These are phyloP conservation scores for Fusarium hainanense DNA, from an alignment of 2,329 filamentous ascomycete genomes.

Conservation along the genomic window DNA sequence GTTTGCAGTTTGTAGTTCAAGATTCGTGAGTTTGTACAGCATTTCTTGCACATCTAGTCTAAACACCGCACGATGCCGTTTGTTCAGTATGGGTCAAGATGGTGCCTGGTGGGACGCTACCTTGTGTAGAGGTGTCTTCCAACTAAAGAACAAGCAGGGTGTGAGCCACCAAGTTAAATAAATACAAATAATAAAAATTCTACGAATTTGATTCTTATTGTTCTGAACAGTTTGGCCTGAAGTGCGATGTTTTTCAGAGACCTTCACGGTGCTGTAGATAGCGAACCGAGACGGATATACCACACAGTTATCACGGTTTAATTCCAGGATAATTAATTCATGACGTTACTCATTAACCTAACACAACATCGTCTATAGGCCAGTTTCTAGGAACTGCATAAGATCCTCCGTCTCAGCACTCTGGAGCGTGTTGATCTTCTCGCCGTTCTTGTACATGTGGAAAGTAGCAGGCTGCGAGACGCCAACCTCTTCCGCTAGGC, in stretches of 20 bases:
- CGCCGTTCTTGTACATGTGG: constrained; percentile 24
- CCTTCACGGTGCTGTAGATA: background rate
- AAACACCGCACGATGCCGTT: background rate
- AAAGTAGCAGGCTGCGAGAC: constrained; percentile 19
- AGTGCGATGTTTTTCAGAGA: fast-evolving
- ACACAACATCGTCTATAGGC: background rate
- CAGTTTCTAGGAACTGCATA: constrained; percentile 23
- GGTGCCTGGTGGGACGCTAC: background rate
- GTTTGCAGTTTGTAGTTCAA: background rate
- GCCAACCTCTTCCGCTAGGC: constrained; percentile 9
- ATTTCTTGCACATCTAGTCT: background rate
- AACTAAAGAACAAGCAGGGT: background rate
- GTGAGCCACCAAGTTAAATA: fast-evolving
- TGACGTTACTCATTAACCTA: background rate
- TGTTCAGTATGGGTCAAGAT: background rate
- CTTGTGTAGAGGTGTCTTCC: too few species aligned
- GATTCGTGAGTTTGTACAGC: background rate
- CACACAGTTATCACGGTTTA: background rate
- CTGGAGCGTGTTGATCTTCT: constrained; percentile 28
- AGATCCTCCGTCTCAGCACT: constrained; percentile 17
- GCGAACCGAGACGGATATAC: background rate
- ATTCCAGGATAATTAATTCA: background rate
- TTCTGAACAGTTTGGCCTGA: fast-evolving
- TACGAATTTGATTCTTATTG: background rate
- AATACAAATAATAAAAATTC: background rate